These are phyloP conservation scores for Claviceps cyperi DNA, from an alignment of 2,329 filamentous ascomycete species.

Conservation along the genomic window DNA sequence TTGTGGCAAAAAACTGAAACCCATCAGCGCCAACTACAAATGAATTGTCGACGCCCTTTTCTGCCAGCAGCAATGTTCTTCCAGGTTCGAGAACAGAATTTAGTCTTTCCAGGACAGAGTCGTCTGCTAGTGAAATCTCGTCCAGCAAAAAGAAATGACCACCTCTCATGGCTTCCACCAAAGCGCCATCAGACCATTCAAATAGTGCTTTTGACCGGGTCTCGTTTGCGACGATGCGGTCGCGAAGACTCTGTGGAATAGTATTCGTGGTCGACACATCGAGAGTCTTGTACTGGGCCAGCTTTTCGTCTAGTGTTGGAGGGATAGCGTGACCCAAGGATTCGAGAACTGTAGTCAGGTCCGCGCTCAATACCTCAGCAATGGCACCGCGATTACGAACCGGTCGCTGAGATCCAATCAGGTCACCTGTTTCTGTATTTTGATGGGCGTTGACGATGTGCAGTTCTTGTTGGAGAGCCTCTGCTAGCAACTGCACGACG, in stretches of 20 bases:
- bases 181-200: constrained; percentile 88
- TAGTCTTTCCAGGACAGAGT: constrained; percentile 87
- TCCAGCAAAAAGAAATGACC: constrained; percentile 89
- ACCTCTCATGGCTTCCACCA: constrained; percentile 84
- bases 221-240: constrained; percentile 32
- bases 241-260: constrained; percentile 33
- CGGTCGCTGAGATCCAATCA: constrained; percentile 89
- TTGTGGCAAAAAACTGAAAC: constrained; percentile 95
- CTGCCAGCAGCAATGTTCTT: constrained; percentile 74
- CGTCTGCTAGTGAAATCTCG: constrained; percentile 93
- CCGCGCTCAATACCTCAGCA: constrained; percentile 47
- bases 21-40: constrained; percentile 60
- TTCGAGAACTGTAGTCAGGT: constrained; percentile 37
- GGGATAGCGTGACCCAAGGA: constrained; percentile 24
- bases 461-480: constrained; percentile 60
- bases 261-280: constrained; percentile 33
- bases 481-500: constrained; percentile 80
- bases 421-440: constrained; percentile 91
- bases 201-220: constrained; percentile 73
- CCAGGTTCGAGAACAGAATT: constrained; percentile 93
- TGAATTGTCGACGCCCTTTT: constrained; percentile 79
- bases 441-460: constrained; percentile 95
- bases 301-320: constrained; percentile 37
- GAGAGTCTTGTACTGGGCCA: constrained; percentile 37
- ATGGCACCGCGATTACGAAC: constrained; percentile 72